These are phyloP conservation scores for Calonectria honghensis DNA, from an alignment of 2,329 filamentous ascomycete species.

Conservation along the genomic window DNA sequence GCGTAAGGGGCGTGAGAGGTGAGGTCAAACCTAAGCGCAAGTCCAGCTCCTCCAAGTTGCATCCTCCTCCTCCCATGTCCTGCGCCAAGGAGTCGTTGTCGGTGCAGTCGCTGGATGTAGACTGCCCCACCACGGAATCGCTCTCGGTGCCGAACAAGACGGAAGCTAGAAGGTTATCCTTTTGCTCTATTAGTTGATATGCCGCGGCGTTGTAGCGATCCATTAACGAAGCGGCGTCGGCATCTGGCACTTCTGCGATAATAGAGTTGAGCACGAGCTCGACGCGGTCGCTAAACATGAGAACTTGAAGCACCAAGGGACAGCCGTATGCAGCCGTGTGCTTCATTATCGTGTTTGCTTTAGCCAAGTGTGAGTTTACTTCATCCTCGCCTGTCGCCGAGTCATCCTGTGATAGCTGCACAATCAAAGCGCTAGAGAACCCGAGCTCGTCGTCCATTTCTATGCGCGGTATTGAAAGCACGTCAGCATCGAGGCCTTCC, in stretches of 20 bases:
- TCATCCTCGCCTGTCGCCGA: neutral
- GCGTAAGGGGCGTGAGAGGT: neutral
- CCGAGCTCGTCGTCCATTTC: neutral
- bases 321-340: neutral
- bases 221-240: neutral
- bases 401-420: neutral
- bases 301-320: neutral
- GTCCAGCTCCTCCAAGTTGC: neutral
- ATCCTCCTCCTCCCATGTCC: neutral
- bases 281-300: neutral
- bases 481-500: neutral
- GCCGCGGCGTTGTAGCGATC: neutral
- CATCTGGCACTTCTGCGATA: neutral
- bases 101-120: neutral
- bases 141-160: neutral
- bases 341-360: neutral
- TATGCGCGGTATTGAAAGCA: neutral
- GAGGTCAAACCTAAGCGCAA: neutral
- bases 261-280: neutral
- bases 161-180: neutral
- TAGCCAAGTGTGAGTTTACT: neutral
- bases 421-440: neutral
- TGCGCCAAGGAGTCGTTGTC: neutral
- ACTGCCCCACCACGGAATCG: neutral
- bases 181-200: neutral